Conservation (phyloP, 108 stramenopile species). For the Cyclotella baltica region DNA sequence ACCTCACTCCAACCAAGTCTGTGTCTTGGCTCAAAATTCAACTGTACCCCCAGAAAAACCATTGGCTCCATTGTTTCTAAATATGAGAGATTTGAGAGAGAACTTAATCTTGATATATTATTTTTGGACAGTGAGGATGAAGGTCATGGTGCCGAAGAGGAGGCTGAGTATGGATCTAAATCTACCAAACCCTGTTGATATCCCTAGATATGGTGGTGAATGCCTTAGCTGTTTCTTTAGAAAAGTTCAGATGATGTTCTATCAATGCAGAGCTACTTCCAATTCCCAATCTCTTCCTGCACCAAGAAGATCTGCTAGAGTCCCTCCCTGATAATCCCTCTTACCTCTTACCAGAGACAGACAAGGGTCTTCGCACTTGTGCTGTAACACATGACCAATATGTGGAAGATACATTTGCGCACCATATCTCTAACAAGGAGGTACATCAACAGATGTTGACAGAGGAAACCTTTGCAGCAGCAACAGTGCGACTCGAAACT, state of each 20-base stretch:
- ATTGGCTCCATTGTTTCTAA: not conserved
- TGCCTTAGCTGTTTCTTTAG: too few species aligned
- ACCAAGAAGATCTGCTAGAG: not conserved
- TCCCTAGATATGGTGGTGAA: not conserved
- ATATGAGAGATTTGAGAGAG: not conserved
- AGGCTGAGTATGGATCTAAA: not conserved
- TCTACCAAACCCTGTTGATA: not conserved
- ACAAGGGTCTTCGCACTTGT: not conserved
- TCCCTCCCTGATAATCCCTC: not conserved
- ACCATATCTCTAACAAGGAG: not conserved
- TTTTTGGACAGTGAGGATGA: not conserved
- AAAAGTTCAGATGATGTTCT: too few species aligned
- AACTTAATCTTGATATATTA: not conserved
- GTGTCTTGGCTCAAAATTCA: constrained; percentile 3
- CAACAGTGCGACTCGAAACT: too few species aligned
- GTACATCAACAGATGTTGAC: not conserved
- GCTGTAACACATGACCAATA: not conserved
- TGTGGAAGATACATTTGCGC: not conserved
- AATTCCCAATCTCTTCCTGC: not conserved
- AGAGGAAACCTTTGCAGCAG: not conserved
- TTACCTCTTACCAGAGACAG: not conserved
- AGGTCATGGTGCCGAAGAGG: too few species aligned
- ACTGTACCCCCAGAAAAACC: not conserved
- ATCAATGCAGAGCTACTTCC: too few species aligned
- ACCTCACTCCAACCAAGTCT: not conserved